Evolutionary conservation across 371 early-diverging fungal species (phyloP).

Genomic region (Lichtheimia corymbifera): DNA sequence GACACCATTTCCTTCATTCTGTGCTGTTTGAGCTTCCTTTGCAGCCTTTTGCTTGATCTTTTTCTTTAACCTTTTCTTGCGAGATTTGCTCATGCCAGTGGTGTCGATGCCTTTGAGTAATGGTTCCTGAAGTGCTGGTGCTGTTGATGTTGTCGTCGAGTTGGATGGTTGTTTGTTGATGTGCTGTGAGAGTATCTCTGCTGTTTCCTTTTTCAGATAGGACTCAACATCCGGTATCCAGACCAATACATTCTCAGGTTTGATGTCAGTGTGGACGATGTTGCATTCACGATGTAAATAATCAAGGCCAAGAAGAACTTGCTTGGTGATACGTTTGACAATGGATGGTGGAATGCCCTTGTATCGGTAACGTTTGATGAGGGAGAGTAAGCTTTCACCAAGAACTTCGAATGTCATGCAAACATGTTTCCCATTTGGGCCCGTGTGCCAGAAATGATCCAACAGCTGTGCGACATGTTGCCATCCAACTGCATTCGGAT

Average conservation of each 20-base stretch:
- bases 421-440: slow-evolving; percentile 92
- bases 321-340: slow-evolving; percentile 86
- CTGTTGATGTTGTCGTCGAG: slow-evolving; percentile 1
- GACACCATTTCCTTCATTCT: background rate
- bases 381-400: slow-evolving; percentile 89
- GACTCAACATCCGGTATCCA: slow-evolving; percentile 82
- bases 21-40: slow-evolving; percentile 14
- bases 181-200: slow-evolving; percentile 7
- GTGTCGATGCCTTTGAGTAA: slow-evolving; percentile 14
- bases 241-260: slow-evolving; percentile 95
- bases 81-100: slow-evolving; percentile 29
- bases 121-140: background rate
- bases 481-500: slow-evolving; percentile 57
- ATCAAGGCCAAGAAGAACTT: slow-evolving; percentile 88
- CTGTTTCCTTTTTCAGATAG: slow-evolving; percentile 14
- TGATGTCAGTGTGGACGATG: slow-evolving; percentile 98
- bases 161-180: background rate
- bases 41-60: slow-evolving; percentile 33
- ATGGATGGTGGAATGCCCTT: slow-evolving; percentile 83
- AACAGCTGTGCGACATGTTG: slow-evolving; percentile 80
- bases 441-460: slow-evolving; percentile 87
- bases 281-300: slow-evolving; percentile 94
- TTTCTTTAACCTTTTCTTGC: slow-evolving; percentile 38
- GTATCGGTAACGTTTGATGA: slow-evolving; percentile 74
- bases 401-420: slow-evolving; percentile 98